Conservation (phyloP, 2,329 filamentous ascomycete genomes). For the Lasiodiplodia hormozganensis region DNA sequence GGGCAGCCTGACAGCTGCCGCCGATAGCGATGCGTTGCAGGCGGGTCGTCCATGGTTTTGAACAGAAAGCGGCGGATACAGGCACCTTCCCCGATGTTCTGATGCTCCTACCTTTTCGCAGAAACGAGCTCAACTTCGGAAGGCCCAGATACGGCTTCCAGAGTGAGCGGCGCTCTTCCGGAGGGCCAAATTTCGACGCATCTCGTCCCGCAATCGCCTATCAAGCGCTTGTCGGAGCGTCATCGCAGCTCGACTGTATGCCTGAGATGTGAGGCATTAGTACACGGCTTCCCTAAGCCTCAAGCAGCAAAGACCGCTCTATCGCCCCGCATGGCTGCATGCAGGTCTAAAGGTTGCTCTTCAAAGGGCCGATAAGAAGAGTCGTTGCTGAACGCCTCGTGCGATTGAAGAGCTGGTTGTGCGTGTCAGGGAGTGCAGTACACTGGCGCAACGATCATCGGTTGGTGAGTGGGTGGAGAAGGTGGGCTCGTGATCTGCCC, state of each 20-base stretch:
- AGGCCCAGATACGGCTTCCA: neutral
- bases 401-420: neutral
- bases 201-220: neutral
- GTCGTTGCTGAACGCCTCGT: neutral
- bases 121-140: neutral
- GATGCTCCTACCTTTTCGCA: neutral
- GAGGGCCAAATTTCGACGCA: too few relatives aligned
- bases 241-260: neutral
- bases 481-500: conserved; percentile 26
- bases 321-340: neutral
- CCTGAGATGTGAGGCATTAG: neutral
- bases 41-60: neutral
- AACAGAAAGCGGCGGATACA: neutral
- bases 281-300: neutral
- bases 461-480: neutral
- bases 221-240: neutral
- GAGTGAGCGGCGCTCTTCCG: neutral
- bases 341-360: neutral
- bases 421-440: neutral
- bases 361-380: neutral
- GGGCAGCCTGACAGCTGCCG: conserved; percentile 6
- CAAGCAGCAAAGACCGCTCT: conserved; percentile 10
- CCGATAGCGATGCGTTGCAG: neutral
- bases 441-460: neutral
- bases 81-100: neutral